phyloP scores from a whole-genome alignment of 495 filamentous ascomycete genomes.

The Amorphotheca resinae region DNA sequence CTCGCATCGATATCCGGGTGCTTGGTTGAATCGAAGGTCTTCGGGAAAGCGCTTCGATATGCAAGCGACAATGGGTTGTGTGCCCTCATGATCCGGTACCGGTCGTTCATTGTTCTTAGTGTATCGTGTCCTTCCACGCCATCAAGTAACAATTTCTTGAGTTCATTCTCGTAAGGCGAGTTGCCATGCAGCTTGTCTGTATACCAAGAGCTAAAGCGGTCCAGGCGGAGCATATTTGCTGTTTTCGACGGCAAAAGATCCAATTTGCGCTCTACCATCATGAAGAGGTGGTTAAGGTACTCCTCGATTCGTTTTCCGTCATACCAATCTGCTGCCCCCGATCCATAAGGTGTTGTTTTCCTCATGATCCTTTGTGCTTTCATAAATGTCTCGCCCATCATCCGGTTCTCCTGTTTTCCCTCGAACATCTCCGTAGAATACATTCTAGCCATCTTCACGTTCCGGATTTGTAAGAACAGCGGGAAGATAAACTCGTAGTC shows the following conservation, averaged over 20 bases:
- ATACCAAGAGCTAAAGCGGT: too few relatives aligned
- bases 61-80: too few relatives aligned
- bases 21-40: too few relatives aligned
- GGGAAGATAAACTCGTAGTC: slow-evolving; percentile 16
- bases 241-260: slow-evolving; percentile 15
- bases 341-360: slow-evolving; percentile 14
- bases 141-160: too few relatives aligned
- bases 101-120: too few relatives aligned
- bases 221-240: too few relatives aligned
- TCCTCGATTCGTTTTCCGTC: slow-evolving; percentile 9
- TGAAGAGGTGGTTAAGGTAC: slow-evolving; percentile 12
- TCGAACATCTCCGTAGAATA: slow-evolving; percentile 12
- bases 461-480: slow-evolving; percentile 15
- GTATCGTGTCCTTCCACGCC: too few relatives aligned
- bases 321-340: slow-evolving; percentile 11
- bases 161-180: too few relatives aligned
- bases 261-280: slow-evolving; percentile 15
- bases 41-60: too few relatives aligned
- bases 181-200: too few relatives aligned
- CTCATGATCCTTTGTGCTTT: slow-evolving; percentile 11
- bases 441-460: slow-evolving; percentile 15
- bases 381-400: slow-evolving; percentile 12
- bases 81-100: too few relatives aligned
- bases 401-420: slow-evolving; percentile 14
- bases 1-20: too few relatives aligned